Conservation (phyloP, 306 rosid genomes). For the Abrus precatorius region DNA sequence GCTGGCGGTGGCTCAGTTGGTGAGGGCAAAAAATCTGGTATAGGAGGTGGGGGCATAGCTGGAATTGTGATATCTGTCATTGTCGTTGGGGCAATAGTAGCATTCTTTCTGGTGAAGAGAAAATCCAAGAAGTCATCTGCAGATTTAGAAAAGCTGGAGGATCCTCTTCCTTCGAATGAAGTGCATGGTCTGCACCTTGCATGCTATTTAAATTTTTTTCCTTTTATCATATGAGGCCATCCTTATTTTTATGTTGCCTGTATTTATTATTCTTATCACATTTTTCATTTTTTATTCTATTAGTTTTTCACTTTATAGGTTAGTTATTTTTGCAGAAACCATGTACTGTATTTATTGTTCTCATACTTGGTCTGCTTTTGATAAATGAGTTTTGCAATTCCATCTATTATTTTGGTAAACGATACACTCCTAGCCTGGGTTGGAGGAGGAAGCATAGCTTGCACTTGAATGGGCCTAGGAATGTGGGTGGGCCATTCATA, state of each 20-base stretch:
- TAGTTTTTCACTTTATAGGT: slow-evolving; percentile 8
- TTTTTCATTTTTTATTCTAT: slow-evolving; percentile 18
- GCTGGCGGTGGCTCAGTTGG: slow-evolving; percentile 48
- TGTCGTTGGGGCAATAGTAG: slow-evolving; percentile 74
- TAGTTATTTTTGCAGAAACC: slow-evolving; percentile 38
- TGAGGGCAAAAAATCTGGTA: slow-evolving; percentile 71
- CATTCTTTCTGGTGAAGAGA: slow-evolving; percentile 80
- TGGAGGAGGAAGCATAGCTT: slow-evolving; percentile 14
- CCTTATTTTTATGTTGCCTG: slow-evolving; percentile 24
- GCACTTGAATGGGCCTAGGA: slow-evolving; percentile 2
- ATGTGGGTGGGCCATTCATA: slow-evolving; percentile 2
- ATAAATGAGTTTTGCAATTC: slow-evolving; percentile 26
- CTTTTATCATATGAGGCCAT: slow-evolving; percentile 9
- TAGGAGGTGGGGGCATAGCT: slow-evolving; percentile 85
- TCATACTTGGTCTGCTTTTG: slow-evolving; percentile 36
- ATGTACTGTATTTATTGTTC: slow-evolving; percentile 20
- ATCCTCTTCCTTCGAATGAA: slow-evolving; percentile 69
- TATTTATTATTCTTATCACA: not conserved
- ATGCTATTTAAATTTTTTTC: slow-evolving; percentile 32
- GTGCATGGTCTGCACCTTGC: slow-evolving; percentile 71
- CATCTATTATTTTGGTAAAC: slow-evolving; percentile 31
- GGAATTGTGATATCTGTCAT: slow-evolving; percentile 85
- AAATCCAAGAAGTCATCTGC: slow-evolving; percentile 72
- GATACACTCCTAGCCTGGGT: slow-evolving; percentile 8
- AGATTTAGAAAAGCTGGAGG: slow-evolving; percentile 75